Evolutionary conservation across 495 filamentous ascomycete genomes (phyloP).

Genomic region (Aspergillus taichungensis): DNA sequence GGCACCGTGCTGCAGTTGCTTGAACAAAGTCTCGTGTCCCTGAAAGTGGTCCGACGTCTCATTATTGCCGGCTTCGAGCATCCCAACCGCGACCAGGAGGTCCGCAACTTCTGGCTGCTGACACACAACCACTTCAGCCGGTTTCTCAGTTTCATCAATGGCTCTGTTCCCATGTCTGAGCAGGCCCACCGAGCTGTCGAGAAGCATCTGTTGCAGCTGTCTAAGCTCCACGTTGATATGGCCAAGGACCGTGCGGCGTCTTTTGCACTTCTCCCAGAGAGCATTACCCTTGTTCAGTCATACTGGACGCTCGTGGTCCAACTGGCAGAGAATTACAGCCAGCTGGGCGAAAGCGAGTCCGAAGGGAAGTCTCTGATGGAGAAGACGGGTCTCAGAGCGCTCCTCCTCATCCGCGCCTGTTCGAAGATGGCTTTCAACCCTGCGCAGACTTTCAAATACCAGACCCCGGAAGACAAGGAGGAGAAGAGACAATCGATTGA

Average conservation of each 20-base stretch:
- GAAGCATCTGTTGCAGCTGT: slow-evolving; percentile 79
- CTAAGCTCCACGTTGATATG: slow-evolving; percentile 88
- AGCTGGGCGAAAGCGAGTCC: slow-evolving; percentile 40
- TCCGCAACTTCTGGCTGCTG: slow-evolving; percentile 67
- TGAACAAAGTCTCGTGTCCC: slow-evolving; percentile 63
- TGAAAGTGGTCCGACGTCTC: slow-evolving; percentile 75
- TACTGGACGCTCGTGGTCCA: slow-evolving; percentile 77
- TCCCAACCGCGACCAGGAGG: slow-evolving; percentile 66
- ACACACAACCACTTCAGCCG: slow-evolving; percentile 63
- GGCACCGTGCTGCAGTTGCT: slow-evolving; percentile 50
- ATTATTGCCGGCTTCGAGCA: slow-evolving; percentile 74
- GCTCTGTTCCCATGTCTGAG: slow-evolving; percentile 17
- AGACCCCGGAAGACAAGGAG: slow-evolving; percentile 57
- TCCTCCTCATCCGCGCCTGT: slow-evolving; percentile 76
- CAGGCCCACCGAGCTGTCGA: slow-evolving; percentile 47
- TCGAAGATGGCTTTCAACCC: slow-evolving; percentile 75
- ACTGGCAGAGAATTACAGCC: slow-evolving; percentile 61
- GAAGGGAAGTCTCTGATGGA: slow-evolving; percentile 56
- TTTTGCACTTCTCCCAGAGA: slow-evolving; percentile 72
- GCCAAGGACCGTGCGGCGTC: slow-evolving; percentile 62
- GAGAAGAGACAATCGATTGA: slow-evolving; percentile 57
- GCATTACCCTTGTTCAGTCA: slow-evolving; percentile 59
- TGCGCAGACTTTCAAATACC: slow-evolving; percentile 71
- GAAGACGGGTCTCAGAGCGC: slow-evolving; percentile 66
- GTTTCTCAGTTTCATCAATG: slow-evolving; percentile 42